Conservation (phyloP, 2,329 filamentous ascomycete genomes). For the Cercospora sesami region DNA sequence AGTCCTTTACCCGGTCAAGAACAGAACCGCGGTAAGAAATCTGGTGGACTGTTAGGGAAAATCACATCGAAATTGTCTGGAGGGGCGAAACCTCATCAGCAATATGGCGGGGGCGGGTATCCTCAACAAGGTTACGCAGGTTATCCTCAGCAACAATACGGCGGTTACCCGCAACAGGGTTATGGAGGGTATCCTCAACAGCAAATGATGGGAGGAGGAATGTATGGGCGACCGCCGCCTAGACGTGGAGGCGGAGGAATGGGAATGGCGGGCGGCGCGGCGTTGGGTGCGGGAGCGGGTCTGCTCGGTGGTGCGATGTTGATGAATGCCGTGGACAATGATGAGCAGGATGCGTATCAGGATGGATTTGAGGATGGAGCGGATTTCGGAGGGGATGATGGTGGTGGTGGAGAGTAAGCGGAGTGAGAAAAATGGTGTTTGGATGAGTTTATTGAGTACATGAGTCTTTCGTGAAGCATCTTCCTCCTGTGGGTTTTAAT, state of each 20-base stretch:
- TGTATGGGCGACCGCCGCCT: conserved; percentile 46
- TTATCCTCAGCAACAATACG: conserved; percentile 42
- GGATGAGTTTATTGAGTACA: neutral
- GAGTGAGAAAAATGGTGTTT: neutral
- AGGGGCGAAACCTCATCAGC: conserved; percentile 30
- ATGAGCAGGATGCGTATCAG: conserved; percentile 54
- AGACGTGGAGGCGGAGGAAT: conserved; percentile 52
- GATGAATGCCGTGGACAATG: conserved; percentile 59
- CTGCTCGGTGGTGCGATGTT: conserved; percentile 75
- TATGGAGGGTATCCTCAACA: conserved; percentile 47
- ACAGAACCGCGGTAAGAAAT: conserved; percentile 43
- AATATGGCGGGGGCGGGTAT: conserved; percentile 37
- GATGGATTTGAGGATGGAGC: conserved; percentile 37
- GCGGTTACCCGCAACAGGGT: conserved; percentile 28
- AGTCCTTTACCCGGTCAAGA: conserved; percentile 2
- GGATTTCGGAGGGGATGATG: conserved; percentile 37
- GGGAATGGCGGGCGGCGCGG: conserved; percentile 71
- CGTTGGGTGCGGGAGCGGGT: conserved; percentile 78
- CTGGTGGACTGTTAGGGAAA: conserved; percentile 53
- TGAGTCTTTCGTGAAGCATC: neutral
- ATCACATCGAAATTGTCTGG: conserved; percentile 50
- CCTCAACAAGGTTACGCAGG: conserved; percentile 33
- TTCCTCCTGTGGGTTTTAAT: neutral
- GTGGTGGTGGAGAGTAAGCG: conserved; percentile 37
- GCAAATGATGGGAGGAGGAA: conserved; percentile 25